Evolutionary conservation across 2,329 filamentous ascomycete species (phyloP), one percentile per base, ranked within the genome.

Genomic region (Dothidotthia symphoricarpi): DNA sequence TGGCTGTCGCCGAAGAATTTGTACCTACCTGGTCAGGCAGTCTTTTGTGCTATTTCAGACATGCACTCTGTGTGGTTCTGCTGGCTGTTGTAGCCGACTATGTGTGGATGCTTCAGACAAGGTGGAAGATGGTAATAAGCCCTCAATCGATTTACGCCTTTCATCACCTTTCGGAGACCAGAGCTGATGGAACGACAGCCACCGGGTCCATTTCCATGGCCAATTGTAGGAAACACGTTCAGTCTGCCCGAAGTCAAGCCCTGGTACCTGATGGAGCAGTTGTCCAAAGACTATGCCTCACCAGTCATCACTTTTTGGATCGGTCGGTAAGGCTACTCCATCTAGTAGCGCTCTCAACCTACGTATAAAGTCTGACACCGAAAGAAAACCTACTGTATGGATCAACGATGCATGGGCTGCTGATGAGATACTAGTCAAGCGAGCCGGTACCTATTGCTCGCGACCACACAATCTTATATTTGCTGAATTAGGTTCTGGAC

Each of bases 291-390:
- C 31, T 74, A 76, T 51, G 59, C 73, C 4, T 65, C 71, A 0
- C 72, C 75, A 0, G 51, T 80, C 6, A 73, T 80, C 31, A 80
- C 77, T 0, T 73, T 77, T 49, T 80, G 76, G 77, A 75, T 78
- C 19, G 63, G 61, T 28, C 49, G 62, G 45, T 53, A 10, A 30
- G 49, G n/a, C n/a, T n/a, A n/a, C n/a, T n/a, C n/a, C n/a, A n/a
- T 26, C 4, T 5, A 2, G 68, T 66, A 1, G 66, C 68, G 25
- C 57, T 62, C 22, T 5, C 51, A 74, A n/a, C n/a, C n/a, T n/a
- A n/a, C n/a, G n/a, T n/a, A n/a, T n/a, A 40, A 59, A 75, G 5
- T 3, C 16, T 24, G 11, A 29, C 10, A 27, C 6, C 11, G 36
- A 59, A 33, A 60, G 57, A 19, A 64, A 64, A 24, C 58, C 62